These are phyloP conservation scores for Melanogaster broomeanus DNA, from an alignment of 768 basidiomycete species.

Conservation along the genomic window DNA sequence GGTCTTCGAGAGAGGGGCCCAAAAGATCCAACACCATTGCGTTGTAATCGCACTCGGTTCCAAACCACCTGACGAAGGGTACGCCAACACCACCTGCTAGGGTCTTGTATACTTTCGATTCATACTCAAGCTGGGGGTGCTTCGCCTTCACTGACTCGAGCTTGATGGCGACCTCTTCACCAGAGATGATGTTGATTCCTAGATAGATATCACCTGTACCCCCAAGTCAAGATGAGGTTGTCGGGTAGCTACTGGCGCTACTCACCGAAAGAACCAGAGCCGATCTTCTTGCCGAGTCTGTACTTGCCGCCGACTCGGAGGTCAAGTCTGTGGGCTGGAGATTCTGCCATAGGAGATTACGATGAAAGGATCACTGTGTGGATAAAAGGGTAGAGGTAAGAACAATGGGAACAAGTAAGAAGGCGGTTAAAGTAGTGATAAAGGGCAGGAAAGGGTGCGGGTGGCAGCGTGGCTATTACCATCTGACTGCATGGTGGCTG, in stretches of 20 bases:
- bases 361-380: conserved; percentile 10
- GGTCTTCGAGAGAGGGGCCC: conserved; percentile 86
- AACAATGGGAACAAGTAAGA: conserved; percentile 9
- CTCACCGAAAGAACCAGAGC: conserved; percentile 96
- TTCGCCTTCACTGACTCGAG: conserved; percentile 99
- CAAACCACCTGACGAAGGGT: conserved; percentile 95
- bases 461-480: conserved; percentile 26
- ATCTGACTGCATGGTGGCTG: conserved; percentile 40
- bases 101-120: conserved; percentile 95
- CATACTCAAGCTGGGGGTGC: conserved; percentile 99
- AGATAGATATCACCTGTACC: conserved; percentile 93
- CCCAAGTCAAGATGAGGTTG: conserved; percentile 9
- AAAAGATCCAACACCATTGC: conserved; percentile 99
- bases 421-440: conserved; percentile 22
- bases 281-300: conserved; percentile 98
- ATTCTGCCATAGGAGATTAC: conserved; percentile 65
- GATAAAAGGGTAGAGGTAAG: conserved; percentile 16
- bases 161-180: conserved; percentile 99
- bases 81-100: conserved; percentile 98
- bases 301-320: conserved; percentile 94
- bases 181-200: conserved; percentile 99
- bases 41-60: conserved; percentile 98
- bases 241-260: conserved; percentile 14
- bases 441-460: conserved; percentile 32
- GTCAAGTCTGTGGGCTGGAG: conserved; percentile 71